Percentiles rank a stretch among this genome's conserved stretches.
These are phyloP conservation scores for Globisporangium megalacanthum DNA, from an alignment of 352 stramenopile species.

Conservation along the genomic window DNA sequence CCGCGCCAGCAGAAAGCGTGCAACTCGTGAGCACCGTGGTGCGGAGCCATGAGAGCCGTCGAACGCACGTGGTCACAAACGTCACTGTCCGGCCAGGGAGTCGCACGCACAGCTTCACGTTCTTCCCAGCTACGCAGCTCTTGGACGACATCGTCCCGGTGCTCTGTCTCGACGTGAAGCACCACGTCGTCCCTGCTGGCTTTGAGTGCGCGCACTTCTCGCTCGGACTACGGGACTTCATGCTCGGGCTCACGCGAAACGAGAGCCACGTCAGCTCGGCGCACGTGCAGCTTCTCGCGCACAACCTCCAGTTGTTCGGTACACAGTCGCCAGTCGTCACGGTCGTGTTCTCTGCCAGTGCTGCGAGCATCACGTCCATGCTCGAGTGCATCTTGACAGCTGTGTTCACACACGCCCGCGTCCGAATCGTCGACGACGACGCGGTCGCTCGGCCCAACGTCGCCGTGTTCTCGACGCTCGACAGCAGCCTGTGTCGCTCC, in stretches of 20 bases:
- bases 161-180: conserved; percentile 2
- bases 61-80: not conserved
- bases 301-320: conserved; percentile 22
- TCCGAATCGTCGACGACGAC: conserved; percentile 24
- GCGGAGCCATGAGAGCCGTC: not conserved
- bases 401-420: conserved; percentile 16
- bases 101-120: not conserved
- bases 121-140: not conserved
- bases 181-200: not conserved
- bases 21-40: not conserved
- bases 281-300: conserved; percentile 24
- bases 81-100: not conserved
- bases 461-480: conserved; percentile 25
- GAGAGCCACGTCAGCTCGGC: conserved; percentile 5
- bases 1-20: not conserved
- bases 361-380: conserved; percentile 7
- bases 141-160: not conserved
- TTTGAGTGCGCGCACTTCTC: conserved; percentile 1
- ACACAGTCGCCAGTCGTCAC: not conserved
- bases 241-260: not conserved
- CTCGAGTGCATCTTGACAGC: conserved; percentile 32
- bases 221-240: not conserved
- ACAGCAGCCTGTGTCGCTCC: conserved; percentile 4
- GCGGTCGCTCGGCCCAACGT: conserved; percentile 21
- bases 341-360: conserved; percentile 14